Percentiles rank a stretch among this genome's conserved stretches.
Conservation (phyloP, 176 grass and related monocot genomes). For the Hsuehochloa calcarea region DNA sequence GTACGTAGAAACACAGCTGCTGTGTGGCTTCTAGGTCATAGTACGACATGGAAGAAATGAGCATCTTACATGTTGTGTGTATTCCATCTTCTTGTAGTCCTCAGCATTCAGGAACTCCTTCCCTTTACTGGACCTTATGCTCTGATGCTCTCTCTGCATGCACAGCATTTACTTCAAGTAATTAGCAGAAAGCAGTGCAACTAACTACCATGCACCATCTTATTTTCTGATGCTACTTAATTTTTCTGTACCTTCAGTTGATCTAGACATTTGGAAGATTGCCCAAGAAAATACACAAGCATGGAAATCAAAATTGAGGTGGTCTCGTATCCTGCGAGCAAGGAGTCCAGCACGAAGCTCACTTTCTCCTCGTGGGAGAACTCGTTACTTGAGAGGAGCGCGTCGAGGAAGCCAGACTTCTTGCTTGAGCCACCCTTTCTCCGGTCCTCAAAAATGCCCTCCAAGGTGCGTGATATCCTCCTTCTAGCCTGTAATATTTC, state of each 20-base stretch:
- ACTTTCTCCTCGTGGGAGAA: slow-evolving; percentile 56
- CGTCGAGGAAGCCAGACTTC: slow-evolving; percentile 48
- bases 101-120: slow-evolving; percentile 39
- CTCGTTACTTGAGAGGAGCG: slow-evolving; percentile 37
- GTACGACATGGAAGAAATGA: neutral
- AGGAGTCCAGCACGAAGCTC: slow-evolving; percentile 58
- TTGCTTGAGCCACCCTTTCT: slow-evolving; percentile 14
- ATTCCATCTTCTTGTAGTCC: slow-evolving; percentile 64
- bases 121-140: slow-evolving; percentile 43
- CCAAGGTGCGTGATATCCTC: slow-evolving; percentile 47
- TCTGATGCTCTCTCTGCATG: slow-evolving; percentile 44
- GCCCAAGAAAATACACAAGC: slow-evolving; percentile 46
- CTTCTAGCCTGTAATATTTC: slow-evolving; percentile 34
- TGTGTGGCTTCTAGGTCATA: neutral
- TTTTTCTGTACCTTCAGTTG: slow-evolving; percentile 39
- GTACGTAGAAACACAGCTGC: too few relatives aligned
- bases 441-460: slow-evolving; percentile 43
- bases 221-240: neutral
- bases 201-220: neutral
- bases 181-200: neutral
- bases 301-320: slow-evolving; percentile 50
- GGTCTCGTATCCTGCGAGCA: slow-evolving; percentile 62
- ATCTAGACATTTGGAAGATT: slow-evolving; percentile 24
- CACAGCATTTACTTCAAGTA: neutral
- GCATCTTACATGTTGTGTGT: slow-evolving; percentile 47